Evolutionary conservation across 2,329 filamentous ascomycete genomes (phyloP).

Genomic region (Penicillium sp.): DNA sequence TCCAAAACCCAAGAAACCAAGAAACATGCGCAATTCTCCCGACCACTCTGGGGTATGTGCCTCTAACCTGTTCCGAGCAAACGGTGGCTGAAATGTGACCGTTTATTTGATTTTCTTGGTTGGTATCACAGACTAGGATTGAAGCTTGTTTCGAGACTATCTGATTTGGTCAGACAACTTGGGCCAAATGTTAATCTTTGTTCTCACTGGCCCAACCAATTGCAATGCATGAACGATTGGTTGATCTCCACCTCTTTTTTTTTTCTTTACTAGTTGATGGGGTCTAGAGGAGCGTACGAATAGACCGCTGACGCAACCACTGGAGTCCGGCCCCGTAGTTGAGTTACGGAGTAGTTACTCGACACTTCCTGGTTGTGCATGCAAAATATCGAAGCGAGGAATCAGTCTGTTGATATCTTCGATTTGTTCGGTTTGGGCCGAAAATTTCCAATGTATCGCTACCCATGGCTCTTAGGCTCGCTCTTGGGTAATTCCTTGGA

Average conservation of each 20-base stretch:
- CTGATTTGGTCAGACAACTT: slow-evolving; percentile 1
- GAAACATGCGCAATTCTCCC: neutral
- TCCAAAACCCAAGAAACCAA: neutral
- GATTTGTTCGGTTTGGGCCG: neutral
- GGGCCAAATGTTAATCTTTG: neutral
- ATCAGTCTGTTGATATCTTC: no score
- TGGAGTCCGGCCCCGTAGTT: neutral
- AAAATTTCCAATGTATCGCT: neutral
- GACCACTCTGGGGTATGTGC: slow-evolving; percentile 3
- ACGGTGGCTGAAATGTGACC: slow-evolving; percentile 1
- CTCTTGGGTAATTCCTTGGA: slow-evolving; percentile 2
- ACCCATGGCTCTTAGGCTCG: slow-evolving; percentile 1
- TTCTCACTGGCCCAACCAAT: neutral
- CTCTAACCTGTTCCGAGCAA: neutral
- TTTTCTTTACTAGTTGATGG: neutral
- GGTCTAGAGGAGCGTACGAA: neutral
- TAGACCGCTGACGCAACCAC: neutral
- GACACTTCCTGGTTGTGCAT: neutral
- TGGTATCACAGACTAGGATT: slow-evolving; percentile 7
- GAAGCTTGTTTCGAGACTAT: slow-evolving; percentile 8
- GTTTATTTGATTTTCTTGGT: neutral
- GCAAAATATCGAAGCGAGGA: neutral
- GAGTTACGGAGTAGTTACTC: neutral
- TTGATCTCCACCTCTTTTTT: neutral
- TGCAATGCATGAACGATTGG: neutral